phyloP scores from a whole-genome alignment of 306 rosid genomes.

The Rosa rugosa region DNA sequence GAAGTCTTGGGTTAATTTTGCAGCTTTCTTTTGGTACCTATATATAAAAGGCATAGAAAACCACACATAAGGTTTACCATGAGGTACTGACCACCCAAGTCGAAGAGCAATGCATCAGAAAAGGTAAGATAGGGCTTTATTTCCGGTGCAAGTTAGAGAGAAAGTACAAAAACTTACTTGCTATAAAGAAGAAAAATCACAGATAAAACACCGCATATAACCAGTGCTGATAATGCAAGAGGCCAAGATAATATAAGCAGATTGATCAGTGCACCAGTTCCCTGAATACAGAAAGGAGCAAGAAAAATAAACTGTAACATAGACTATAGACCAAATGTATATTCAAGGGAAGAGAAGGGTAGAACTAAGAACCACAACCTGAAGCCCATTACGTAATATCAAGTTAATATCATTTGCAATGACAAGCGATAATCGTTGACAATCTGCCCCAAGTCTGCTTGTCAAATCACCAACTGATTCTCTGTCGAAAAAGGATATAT shows the following conservation, averaged over 20 bases:
- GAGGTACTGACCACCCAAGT: not conserved
- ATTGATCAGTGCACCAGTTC: constrained; percentile 68
- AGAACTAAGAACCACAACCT: constrained; percentile 42
- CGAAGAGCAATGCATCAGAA: not conserved
- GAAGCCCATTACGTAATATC: constrained; percentile 57
- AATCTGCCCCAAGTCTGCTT: constrained; percentile 79
- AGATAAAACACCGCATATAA: constrained; percentile 58
- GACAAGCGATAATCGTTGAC: constrained; percentile 61
- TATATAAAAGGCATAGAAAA: not conserved
- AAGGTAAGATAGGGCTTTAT: not conserved
- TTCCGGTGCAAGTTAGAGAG: not conserved
- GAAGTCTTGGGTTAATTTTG: constrained; percentile 66
- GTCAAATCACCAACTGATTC: constrained; percentile 76
- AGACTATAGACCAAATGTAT: constrained; percentile 17
- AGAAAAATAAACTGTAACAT: constrained; percentile 10
- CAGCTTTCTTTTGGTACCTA: constrained; percentile 69
- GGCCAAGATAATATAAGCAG: constrained; percentile 80
- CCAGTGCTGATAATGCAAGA: constrained; percentile 68
- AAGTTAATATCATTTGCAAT: constrained; percentile 65
- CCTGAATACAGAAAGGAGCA: constrained; percentile 47
- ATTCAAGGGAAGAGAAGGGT: not conserved
- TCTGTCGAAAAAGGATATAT: constrained; percentile 69
- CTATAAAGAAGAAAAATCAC: constrained; percentile 61
- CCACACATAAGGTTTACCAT: not conserved
- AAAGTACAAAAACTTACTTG: constrained; percentile 46